Base-by-base conservation (phyloP, 371 early-diverging fungal genomes). In the Mucor saturninus region DNA sequence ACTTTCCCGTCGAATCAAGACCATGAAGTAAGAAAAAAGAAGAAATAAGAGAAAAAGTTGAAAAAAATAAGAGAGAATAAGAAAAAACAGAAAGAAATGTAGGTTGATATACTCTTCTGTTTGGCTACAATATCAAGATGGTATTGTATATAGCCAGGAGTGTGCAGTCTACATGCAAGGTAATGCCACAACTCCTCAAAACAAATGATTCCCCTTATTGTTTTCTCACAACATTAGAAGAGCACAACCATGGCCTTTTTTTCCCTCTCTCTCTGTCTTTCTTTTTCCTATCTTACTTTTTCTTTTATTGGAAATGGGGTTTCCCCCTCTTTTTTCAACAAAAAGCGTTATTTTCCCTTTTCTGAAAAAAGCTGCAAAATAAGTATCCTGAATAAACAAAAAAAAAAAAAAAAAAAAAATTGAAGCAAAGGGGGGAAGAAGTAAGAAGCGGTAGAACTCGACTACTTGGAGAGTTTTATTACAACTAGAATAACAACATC, bases 101-200 rank as follows among this genome's bases (percentile, higher is more conserved):
- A 50, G 43, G 26, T 57, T 57, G 39, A 43, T 29, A 43, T 30
- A 8, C n/a, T 21, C 30, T 13, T 48, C 40, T 30, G 11, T 40
- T 35, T 40, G 30, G 38, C 43, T 35, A 21, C 21, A 21, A 21
- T 21, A 21, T 21, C 21, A 21, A 21, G 21, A 21, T 21, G 21
- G 21, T 21, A 21, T 21, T 21, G 21, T 21, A 21, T 21, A 21
- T 35, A 30, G 48, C 38, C 39, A 50, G 46, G 46, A 46, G 46
- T 46, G 14, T 52, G 61, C 42, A 42, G 64, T 52, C 21, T 52
- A 56, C 26, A 29, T 51, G 51, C 43, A 57, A 63, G 52, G 52
- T 37, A 37, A 58, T 58, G 59, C 59, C 26, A 26, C 4, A 58
- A 49, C 59, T 49, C 59, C 59, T 58, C 40, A 42, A 46, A 51